phyloP scores from a whole-genome alignment of 768 basidiomycete genomes.

The Terana coerulea region DNA sequence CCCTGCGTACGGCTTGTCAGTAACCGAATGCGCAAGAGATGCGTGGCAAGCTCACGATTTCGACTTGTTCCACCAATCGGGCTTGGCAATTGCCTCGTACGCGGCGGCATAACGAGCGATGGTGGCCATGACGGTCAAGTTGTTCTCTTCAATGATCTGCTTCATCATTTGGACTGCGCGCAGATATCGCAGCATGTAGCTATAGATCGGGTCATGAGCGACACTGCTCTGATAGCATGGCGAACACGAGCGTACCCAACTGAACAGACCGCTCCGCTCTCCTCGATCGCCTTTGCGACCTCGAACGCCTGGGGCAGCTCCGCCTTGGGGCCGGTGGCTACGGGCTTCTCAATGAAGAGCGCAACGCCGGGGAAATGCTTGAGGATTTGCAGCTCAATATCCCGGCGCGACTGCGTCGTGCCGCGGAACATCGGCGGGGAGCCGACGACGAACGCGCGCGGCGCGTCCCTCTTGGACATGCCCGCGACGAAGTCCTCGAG shows the following conservation, averaged over 20 bases:
- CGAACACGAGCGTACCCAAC: slow-evolving; percentile 59
- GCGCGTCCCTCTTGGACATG: slow-evolving; percentile 59
- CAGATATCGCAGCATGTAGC: slow-evolving; percentile 92
- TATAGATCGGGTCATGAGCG: slow-evolving; percentile 24
- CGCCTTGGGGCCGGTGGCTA: slow-evolving; percentile 72
- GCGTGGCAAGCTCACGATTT: slow-evolving; percentile 50
- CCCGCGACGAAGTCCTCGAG: slow-evolving; percentile 81
- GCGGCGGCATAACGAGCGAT: slow-evolving; percentile 93
- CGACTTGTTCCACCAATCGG: slow-evolving; percentile 93
- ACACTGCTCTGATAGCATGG: neutral
- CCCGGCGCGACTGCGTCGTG: slow-evolving; percentile 65
- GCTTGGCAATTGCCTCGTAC: slow-evolving; percentile 75
- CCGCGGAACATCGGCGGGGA: slow-evolving; percentile 95
- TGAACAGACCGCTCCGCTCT: slow-evolving; percentile 76
- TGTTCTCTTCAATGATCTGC: slow-evolving; percentile 90
- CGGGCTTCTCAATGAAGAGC: slow-evolving; percentile 91
- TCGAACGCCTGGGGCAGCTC: slow-evolving; percentile 67
- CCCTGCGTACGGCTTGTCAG: slow-evolving; percentile 35
- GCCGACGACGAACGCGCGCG: slow-evolving; percentile 84
- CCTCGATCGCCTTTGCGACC: slow-evolving; percentile 67
- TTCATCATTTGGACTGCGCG: slow-evolving; percentile 97
- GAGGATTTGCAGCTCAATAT: slow-evolving; percentile 85
- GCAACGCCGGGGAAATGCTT: slow-evolving; percentile 85
- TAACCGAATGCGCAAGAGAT: neutral
- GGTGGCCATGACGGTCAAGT: slow-evolving; percentile 93